Evolutionary conservation across 768 basidiomycete species (phyloP).

Genomic region (Lepiota subincarnata): DNA sequence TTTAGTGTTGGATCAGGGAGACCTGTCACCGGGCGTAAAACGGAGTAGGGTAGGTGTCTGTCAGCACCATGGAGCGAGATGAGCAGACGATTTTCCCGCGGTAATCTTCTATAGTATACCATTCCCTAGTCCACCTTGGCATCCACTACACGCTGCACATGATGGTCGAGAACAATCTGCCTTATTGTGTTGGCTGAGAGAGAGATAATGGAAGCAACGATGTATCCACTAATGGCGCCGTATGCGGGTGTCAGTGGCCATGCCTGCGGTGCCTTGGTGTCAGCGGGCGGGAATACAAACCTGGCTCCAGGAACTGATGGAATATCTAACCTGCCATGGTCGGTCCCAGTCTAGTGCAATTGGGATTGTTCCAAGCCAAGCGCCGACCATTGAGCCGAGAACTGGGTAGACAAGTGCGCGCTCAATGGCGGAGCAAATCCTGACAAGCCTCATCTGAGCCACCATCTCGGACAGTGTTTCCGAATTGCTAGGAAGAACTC

Average conservation of each 20-base stretch:
- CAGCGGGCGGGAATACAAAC: conserved; percentile 6
- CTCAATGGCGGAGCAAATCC: conserved; percentile 65
- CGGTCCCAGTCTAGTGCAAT: conserved; percentile 96
- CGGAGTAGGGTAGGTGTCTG: not conserved
- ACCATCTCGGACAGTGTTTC: conserved; percentile 4
- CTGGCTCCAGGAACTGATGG: not conserved
- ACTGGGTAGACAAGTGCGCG: conserved; percentile 76
- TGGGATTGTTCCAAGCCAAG: conserved; percentile 79
- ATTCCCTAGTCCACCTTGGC: not conserved
- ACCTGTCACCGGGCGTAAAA: not conserved
- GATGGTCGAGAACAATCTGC: conserved; percentile 36
- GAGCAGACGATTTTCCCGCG: not conserved
- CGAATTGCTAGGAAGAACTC: conserved; percentile 28
- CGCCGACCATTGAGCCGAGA: conserved; percentile 65
- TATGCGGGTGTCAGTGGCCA: conserved; percentile 82
- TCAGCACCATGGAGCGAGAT: conserved; percentile 1
- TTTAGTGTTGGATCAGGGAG: conserved; percentile 13
- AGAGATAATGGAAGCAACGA: conserved; percentile 53
- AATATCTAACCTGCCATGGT: conserved; percentile 83
- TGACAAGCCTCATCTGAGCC: conserved; percentile 19
- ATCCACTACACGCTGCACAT: conserved; percentile 9
- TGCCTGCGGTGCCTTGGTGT: conserved; percentile 39
- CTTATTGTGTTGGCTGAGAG: conserved; percentile 39
- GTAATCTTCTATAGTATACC: not conserved
- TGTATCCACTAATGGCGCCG: conserved; percentile 67